Conservation (phyloP, 805 yeast species). For the Ogataea nitratoaversa region DNA sequence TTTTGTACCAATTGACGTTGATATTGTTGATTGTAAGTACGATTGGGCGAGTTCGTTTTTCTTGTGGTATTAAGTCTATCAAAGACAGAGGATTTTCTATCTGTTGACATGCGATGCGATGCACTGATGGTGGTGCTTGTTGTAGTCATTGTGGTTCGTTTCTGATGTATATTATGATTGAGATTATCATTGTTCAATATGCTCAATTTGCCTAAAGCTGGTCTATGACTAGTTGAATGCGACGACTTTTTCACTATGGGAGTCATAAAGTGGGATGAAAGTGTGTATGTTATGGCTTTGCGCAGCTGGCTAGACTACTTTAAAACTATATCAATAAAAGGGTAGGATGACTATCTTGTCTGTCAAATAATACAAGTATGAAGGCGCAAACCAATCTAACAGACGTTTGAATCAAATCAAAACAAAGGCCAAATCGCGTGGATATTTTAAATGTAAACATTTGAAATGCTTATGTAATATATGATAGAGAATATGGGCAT, state of each 20-base stretch:
- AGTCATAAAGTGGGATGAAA: no score
- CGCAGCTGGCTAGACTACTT: no score
- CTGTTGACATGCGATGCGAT: background rate
- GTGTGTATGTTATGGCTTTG: no score
- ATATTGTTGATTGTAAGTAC: background rate
- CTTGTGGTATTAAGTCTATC: constrained; percentile 1
- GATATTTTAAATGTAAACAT: no score
- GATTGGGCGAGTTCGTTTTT: background rate
- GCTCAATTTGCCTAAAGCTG: background rate
- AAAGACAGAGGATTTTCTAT: constrained; percentile 4
- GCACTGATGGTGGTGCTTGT: background rate
- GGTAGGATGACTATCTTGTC: no score
- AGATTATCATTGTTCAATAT: background rate
- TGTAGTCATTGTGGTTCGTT: background rate
- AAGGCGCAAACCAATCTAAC: no score
- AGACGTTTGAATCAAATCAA: background rate
- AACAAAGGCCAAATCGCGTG: no score
- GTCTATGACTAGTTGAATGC: background rate
- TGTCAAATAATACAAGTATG: no score
- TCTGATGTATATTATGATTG: background rate
- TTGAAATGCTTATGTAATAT: no score
- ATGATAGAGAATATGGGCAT: no score
- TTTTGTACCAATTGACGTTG: constrained; percentile 5
- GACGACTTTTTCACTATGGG: background rate
- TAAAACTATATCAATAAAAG: no score